phyloP scores from a whole-genome alignment of 1,139 yeast species.

The Pichiaceae sp. region DNA sequence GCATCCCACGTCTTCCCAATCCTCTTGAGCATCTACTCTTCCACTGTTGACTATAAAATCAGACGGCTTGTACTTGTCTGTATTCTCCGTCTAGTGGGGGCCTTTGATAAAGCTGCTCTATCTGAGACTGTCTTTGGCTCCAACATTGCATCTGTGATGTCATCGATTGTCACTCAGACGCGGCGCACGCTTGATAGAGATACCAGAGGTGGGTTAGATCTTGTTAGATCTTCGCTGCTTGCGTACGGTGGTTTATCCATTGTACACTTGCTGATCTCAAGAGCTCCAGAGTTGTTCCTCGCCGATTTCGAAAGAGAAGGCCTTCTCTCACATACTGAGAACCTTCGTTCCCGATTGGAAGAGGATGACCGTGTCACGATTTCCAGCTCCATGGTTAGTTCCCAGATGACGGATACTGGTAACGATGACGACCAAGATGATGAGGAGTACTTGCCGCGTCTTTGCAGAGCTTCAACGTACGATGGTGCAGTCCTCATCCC shows the following conservation, averaged over 20 bases:
- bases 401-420: constrained; percentile 17
- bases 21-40: constrained; percentile 63
- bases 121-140: constrained; percentile 17
- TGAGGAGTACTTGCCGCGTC: neutral
- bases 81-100: constrained; percentile 44
- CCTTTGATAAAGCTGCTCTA: constrained; percentile 16
- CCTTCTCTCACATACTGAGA: constrained; percentile 43
- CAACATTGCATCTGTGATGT: constrained; percentile 41
- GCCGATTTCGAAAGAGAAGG: constrained; percentile 66
- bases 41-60: constrained; percentile 63
- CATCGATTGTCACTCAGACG: constrained; percentile 65
- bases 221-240: constrained; percentile 29
- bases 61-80: constrained; percentile 54
- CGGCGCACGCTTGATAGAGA: constrained; percentile 25
- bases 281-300: constrained; percentile 37
- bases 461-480: constrained; percentile 8
- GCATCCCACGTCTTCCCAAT: constrained; percentile 47
- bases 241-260: constrained; percentile 48
- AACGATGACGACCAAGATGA: constrained; percentile 17
- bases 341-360: constrained; percentile 20
- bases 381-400: constrained; percentile 11
- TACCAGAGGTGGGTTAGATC: constrained; percentile 5
- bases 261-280: constrained; percentile 35
- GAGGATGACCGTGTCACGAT: constrained; percentile 11
- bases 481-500: constrained; percentile 13